A percentile compares a stretch with the other conserved stretches of the same genome.
Evolutionary conservation across 768 basidiomycete genomes (phyloP).

Genomic region (Terana coerulea): DNA sequence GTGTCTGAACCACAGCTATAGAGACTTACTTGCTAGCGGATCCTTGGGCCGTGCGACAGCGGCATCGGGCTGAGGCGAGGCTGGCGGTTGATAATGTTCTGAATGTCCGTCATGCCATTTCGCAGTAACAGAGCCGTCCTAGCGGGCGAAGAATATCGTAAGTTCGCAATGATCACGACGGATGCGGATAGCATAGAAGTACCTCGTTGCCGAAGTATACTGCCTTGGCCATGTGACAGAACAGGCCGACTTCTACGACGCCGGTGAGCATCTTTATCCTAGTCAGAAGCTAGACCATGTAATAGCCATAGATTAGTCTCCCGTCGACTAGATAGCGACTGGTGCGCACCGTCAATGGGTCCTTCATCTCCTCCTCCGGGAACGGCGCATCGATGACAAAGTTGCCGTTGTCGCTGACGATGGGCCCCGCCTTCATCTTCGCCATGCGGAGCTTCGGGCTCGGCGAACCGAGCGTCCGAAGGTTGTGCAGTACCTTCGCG

Average conservation of each 20-base stretch:
- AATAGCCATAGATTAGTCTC: background rate
- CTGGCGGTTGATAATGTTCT: constrained; percentile 27
- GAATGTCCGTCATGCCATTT: constrained; percentile 49
- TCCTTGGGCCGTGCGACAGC: background rate
- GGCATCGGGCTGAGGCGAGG: background rate
- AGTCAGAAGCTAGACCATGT: constrained; percentile 55
- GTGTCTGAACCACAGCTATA: too few species aligned
- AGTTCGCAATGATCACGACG: constrained; percentile 1
- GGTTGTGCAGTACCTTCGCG: constrained; percentile 74
- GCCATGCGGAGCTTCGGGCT: constrained; percentile 89
- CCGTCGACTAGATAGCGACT: background rate
- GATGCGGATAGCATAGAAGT: constrained; percentile 9
- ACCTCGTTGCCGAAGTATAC: constrained; percentile 96
- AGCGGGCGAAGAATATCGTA: background rate
- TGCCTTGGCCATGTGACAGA: constrained; percentile 87
- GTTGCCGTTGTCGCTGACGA: constrained; percentile 96
- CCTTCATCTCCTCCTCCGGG: constrained; percentile 56
- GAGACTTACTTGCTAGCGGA: too few species aligned
- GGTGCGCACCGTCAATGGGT: constrained; percentile 55
- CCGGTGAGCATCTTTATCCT: constrained; percentile 94
- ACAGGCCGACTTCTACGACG: constrained; percentile 98
- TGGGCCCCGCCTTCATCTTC: constrained; percentile 88
- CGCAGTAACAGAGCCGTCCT: constrained; percentile 73
- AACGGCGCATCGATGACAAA: constrained; percentile 98
- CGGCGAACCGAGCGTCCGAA: constrained; percentile 61